These are phyloP conservation scores for Hirsutella thompsonii DNA, from an alignment of 2,329 filamentous ascomycete species.

Conservation along the genomic window DNA sequence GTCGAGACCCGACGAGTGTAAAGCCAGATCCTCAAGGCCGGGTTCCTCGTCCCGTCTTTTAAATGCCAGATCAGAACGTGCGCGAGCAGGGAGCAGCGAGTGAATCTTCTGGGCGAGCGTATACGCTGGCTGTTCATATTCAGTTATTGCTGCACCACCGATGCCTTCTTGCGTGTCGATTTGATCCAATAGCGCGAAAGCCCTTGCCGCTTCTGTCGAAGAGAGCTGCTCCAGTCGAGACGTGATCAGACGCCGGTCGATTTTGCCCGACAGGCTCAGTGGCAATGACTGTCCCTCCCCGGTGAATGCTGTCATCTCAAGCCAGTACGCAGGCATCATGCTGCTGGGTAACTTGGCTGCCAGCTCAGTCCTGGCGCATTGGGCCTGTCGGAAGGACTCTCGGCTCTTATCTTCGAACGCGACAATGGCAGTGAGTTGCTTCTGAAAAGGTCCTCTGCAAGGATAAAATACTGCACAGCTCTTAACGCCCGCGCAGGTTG, in stretches of 20 bases:
- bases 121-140: constrained; percentile 3
- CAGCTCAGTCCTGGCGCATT: not conserved
- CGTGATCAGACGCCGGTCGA: constrained; percentile 1
- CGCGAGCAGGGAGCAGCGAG: not conserved
- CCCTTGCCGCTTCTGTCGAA: not conserved
- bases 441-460: not conserved
- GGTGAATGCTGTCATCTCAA: not conserved
- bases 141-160: not conserved
- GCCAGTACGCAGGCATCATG: constrained; percentile 1
- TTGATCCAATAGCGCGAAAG: not conserved
- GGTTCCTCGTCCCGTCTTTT: no score
- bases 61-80: not conserved
- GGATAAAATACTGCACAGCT: constrained; percentile 1
- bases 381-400: not conserved
- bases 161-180: not conserved
- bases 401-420: not conserved
- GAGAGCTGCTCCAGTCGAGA: not conserved
- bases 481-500: not conserved
- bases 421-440: not conserved
- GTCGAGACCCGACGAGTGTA: constrained; percentile 3
- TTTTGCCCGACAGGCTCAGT: constrained; percentile 1
- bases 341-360: constrained; percentile 1
- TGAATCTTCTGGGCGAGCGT: constrained; percentile 1
- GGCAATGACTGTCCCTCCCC: not conserved
- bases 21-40: constrained; percentile 1